Evolutionary conservation across 148 eudicot genomes (phyloP).

Genomic region (Talinum fruticosum): DNA sequence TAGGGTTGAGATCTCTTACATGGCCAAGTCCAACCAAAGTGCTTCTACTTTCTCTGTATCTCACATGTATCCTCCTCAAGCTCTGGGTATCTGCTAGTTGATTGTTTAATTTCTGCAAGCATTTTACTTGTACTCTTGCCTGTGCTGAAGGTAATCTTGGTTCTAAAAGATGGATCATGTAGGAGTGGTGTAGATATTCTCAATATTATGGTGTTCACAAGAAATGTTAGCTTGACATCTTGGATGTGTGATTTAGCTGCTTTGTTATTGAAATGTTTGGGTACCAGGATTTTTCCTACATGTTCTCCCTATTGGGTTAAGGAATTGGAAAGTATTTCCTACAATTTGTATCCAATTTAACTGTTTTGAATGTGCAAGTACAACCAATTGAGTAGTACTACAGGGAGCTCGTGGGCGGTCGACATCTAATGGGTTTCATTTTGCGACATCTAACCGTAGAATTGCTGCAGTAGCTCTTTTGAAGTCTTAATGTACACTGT

Average conservation of each 20-base stretch:
- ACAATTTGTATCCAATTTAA: neutral
- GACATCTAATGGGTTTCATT: conserved; percentile 1
- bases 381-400: neutral
- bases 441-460: too few species aligned
- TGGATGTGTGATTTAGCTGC: conserved; percentile 5
- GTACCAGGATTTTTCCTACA: neutral
- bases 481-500: neutral
- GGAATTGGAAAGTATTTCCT: neutral
- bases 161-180: neutral
- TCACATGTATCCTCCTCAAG: neutral
- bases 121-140: neutral
- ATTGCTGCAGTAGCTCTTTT: conserved; percentile 2
- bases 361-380: neutral
- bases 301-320: neutral
- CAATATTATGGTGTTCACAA: neutral
- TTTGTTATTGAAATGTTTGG: conserved; percentile 2
- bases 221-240: conserved; percentile 2
- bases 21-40: neutral
- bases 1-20: neutral
- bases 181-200: neutral
- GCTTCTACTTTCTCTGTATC: neutral
- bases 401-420: neutral
- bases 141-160: neutral
- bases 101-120: neutral
- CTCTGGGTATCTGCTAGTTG: neutral